A percentile compares a stretch with the other conserved stretches of the same genome.
Conservation (phyloP, 306 rosid species). For the Begonia masoniana region DNA sequence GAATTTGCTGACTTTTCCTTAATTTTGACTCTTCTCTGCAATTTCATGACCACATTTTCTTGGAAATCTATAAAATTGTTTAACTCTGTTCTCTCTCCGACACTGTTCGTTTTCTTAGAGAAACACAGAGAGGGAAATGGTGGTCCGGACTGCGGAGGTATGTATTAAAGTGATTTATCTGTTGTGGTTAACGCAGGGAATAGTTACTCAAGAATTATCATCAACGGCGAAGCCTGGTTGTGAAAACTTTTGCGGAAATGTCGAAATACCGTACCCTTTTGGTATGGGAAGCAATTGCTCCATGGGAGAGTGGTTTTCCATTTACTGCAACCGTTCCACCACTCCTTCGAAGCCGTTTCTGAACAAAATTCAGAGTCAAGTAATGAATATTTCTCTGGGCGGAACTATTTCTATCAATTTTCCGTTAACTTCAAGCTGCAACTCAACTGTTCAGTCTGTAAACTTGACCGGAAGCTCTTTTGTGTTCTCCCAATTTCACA, state of each 20-base stretch:
- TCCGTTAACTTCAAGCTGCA: not conserved
- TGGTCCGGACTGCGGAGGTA: too few species aligned
- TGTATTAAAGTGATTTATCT: not conserved
- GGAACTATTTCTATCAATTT: not conserved
- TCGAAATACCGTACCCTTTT: slow-evolving; percentile 25
- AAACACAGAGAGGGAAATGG: too few species aligned
- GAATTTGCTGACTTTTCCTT: too few species aligned
- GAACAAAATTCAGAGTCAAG: not conserved
- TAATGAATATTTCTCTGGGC: not conserved
- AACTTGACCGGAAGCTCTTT: not conserved
- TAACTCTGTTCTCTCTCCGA: too few species aligned
- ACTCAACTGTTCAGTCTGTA: not conserved
- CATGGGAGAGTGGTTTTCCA: slow-evolving; percentile 16
- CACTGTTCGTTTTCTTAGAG: too few species aligned
- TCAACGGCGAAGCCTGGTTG: slow-evolving; percentile 12
- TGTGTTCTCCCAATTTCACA: not conserved
- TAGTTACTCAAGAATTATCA: not conserved
- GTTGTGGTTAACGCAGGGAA: not conserved
- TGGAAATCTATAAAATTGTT: too few species aligned
- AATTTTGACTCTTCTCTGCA: too few species aligned
- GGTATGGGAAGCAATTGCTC: slow-evolving; percentile 22
- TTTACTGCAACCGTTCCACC: slow-evolving; percentile 14
- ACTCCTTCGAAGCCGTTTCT: slow-evolving; percentile 2
- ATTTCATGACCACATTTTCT: too few species aligned
- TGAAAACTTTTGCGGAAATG: slow-evolving; percentile 9